Conservation (phyloP, 116 monocot genomes). For the Papilionanthe hybrid region DNA sequence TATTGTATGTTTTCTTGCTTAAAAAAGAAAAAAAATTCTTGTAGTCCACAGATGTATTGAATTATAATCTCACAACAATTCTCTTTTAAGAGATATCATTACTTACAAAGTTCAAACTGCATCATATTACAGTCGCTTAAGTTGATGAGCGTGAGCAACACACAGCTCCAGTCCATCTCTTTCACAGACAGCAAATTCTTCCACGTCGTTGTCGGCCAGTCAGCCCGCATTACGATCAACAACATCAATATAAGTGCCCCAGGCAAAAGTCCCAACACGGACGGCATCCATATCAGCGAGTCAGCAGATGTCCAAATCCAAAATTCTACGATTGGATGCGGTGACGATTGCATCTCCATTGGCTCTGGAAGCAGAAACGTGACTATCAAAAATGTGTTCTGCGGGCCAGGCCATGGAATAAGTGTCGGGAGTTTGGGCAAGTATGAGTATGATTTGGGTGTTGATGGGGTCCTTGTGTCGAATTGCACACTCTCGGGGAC, state of each 20-base stretch:
- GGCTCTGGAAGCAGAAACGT: conserved; percentile 12
- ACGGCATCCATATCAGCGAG: conserved; percentile 8
- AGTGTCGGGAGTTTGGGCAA: conserved; percentile 37
- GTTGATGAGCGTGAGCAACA: neutral
- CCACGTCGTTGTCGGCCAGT: neutral
- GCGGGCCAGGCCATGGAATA: conserved; percentile 25
- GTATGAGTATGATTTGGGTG: conserved; percentile 8
- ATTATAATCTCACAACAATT: too few species aligned
- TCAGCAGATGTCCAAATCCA: neutral
- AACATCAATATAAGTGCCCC: neutral
- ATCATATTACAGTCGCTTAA: neutral
- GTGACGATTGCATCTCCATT: conserved; percentile 37
- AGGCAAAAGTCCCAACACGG: conserved; percentile 14
- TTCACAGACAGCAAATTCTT: conserved; percentile 11
- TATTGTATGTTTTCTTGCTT: too few species aligned
- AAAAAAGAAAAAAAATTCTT: too few species aligned
- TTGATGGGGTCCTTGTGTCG: conserved; percentile 1
- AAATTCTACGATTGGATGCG: neutral
- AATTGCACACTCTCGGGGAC: conserved; percentile 16
- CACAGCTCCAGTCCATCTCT: neutral
- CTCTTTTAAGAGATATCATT: too few species aligned
- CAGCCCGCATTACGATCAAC: neutral
- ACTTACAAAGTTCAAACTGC: neutral
- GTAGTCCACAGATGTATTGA: too few species aligned
- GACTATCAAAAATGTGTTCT: neutral